Evolutionary conservation across 2,329 filamentous ascomycete species (phyloP), one percentile per base, ranked within the genome.

Genomic region (Arthrinium phaeospermum): DNA sequence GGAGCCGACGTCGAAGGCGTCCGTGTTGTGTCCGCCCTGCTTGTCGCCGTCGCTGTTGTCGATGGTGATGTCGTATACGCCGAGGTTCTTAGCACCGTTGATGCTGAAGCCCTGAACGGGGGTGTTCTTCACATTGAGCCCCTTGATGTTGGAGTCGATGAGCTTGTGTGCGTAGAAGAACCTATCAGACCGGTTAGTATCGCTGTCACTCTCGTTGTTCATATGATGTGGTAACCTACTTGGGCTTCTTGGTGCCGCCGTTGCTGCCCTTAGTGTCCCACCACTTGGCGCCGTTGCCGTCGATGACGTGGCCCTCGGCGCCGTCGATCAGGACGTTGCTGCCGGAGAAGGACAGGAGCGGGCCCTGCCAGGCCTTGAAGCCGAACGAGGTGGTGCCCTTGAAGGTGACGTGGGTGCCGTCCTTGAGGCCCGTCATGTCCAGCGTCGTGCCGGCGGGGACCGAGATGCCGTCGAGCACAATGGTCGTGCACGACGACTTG

Each of bases 361-460:
- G 91, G 0, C 91, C 91, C 1, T 80, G 79, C 91, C 91, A 93
- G 77, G 91, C 88, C 74, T 89, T 83, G 82, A 92, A 92, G 27
- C 85, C 91, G 77, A 91, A 93, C 71, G 88, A 90, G n/a, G 91
- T 93, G 19, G 85, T 88, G 61, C 91, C 92, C 72, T 89, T 51
- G 70, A n/a, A 57, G 71, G 73, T 68, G 77, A 85, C 85, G 71
- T 80, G 85, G 19, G 89, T 90, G 74, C 86, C 86, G 24, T 80
- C 77, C 1, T 83, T 84, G 51, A 91, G 83, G 27, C 83, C 81
- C 16, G 88, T 89, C 73, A 92, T 79, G 77, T 91, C 88, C 3
- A 92, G 85, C 3, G 89, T 91, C 13, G 82, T 82, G 30, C 89
- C 89, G 8, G 89, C 85, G 4, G 90, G 90, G 19, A 91, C 89